phyloP scores from a whole-genome alignment of 2,329 filamentous ascomycete genomes.

The Epichloe typhina region DNA sequence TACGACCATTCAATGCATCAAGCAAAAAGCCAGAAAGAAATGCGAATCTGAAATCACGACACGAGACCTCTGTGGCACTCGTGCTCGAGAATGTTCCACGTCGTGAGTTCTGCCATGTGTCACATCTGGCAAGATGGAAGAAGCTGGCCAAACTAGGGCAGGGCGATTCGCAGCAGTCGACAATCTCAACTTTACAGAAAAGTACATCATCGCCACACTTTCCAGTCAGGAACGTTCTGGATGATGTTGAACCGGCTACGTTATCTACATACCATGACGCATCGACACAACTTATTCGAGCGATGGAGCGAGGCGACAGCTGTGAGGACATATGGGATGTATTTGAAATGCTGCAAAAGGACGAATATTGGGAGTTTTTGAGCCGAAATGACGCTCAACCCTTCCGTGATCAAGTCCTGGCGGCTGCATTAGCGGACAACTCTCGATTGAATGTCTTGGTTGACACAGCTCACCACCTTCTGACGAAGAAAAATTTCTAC shows the following conservation, averaged over 20 bases:
- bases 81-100: neutral
- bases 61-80: neutral
- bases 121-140: slow-evolving; percentile 8
- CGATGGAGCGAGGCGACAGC: slow-evolving; percentile 10
- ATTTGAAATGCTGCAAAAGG: slow-evolving; percentile 12
- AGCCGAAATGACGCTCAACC: slow-evolving; percentile 11
- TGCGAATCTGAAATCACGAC: neutral
- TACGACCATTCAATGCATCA: slow-evolving; percentile 4
- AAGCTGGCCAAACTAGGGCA: slow-evolving; percentile 11
- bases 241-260: slow-evolving; percentile 1
- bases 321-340: slow-evolving; percentile 16
- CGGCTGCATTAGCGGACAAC: slow-evolving; percentile 15
- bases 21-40: neutral
- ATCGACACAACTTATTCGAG: slow-evolving; percentile 11
- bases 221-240: neutral
- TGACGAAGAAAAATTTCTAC: slow-evolving; percentile 20
- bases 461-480: slow-evolving; percentile 20
- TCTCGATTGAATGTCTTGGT: slow-evolving; percentile 15
- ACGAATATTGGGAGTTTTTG: slow-evolving; percentile 11
- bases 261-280: slow-evolving; percentile 7
- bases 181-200: neutral
- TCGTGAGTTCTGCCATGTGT: neutral
- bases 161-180: neutral
- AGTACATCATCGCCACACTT: neutral
- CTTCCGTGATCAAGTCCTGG: slow-evolving; percentile 18